These are phyloP conservation scores for Rhizophora apiculata DNA, from an alignment of 345 rosid species.

Conservation along the genomic window DNA sequence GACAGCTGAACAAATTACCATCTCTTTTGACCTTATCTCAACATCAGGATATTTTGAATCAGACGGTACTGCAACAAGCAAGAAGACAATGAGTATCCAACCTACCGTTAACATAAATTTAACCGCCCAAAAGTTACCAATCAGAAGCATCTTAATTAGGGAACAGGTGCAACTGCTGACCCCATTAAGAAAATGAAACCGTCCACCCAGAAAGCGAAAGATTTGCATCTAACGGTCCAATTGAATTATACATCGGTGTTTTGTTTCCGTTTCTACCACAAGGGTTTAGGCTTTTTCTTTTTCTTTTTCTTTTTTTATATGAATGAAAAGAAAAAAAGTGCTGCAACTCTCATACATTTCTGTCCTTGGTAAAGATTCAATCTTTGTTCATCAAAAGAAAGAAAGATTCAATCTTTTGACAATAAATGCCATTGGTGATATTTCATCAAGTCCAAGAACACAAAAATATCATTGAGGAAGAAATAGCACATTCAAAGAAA, in stretches of 20 bases:
- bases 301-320: neutral
- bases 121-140: neutral
- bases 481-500: neutral
- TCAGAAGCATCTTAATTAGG: neutral
- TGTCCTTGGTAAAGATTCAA: no score
- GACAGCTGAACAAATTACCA: conserved; percentile 53
- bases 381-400: no score
- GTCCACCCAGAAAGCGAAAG: neutral
- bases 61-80: conserved; percentile 54
- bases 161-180: neutral
- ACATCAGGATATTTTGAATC: conserved; percentile 59
- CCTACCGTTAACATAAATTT: neutral
- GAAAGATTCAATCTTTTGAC: no score
- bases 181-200: neutral
- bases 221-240: neutral
- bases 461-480: neutral
- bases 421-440: no score
- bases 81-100: conserved; percentile 3
- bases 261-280: neutral
- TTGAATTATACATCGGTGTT: neutral
- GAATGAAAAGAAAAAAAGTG: neutral
- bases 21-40: conserved; percentile 57
- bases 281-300: neutral
- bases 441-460: neutral
- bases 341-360: no score